These are phyloP conservation scores for Pseudocercospora crystallina DNA, from an alignment of 2,329 filamentous ascomycete genomes.

Conservation along the genomic window DNA sequence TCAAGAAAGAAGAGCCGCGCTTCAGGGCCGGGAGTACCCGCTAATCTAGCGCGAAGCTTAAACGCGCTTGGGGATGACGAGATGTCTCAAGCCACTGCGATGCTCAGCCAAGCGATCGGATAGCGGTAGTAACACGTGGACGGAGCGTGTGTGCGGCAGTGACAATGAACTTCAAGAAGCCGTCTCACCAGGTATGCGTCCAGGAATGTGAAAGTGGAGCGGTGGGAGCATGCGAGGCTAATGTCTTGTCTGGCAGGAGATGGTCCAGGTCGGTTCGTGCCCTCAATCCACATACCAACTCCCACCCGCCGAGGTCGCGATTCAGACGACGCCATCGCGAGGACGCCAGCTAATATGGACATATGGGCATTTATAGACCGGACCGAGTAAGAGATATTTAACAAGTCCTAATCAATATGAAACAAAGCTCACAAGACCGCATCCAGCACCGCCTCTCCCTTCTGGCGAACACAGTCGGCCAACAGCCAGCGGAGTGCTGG, in stretches of 20 bases:
- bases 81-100: too few relatives aligned
- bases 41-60: too few relatives aligned
- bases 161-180: constrained; percentile 47
- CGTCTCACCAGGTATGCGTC: constrained; percentile 42
- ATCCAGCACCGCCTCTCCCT: constrained; percentile 76
- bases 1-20: too few relatives aligned
- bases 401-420: not conserved
- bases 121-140: not conserved
- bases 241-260: constrained; percentile 65
- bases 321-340: not conserved
- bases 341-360: constrained; percentile 40
- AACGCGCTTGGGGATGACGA: too few relatives aligned
- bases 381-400: constrained; percentile 29
- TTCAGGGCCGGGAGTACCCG: too few relatives aligned
- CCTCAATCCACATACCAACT: constrained; percentile 7
- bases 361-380: constrained; percentile 37
- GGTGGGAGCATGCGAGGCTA: too few relatives aligned
- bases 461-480: constrained; percentile 69
- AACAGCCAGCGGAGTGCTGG: constrained; percentile 36
- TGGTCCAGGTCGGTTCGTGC: constrained; percentile 97
- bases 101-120: not conserved
- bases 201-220: too few relatives aligned
- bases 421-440: constrained; percentile 3
- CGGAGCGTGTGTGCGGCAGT: not conserved
- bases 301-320: constrained; percentile 1